These are phyloP conservation scores for Populus hybrid DNA, from an alignment of 441 rosid genomes.

Conservation along the genomic window DNA sequence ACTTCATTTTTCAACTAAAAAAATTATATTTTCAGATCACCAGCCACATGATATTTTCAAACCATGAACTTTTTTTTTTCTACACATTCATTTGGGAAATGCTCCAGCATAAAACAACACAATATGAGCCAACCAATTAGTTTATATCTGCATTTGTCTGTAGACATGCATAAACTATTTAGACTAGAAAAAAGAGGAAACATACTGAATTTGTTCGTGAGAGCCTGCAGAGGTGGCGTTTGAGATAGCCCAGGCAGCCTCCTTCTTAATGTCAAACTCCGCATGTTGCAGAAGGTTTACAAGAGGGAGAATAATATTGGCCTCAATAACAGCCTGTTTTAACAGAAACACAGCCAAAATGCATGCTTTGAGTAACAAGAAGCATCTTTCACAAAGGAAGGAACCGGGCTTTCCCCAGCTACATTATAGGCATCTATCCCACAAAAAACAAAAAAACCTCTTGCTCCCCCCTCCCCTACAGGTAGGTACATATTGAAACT, in stretches of 20 bases:
- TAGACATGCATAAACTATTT: neutral
- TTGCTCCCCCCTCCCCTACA: neutral
- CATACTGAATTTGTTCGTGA: constrained; percentile 73
- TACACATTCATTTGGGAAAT: neutral
- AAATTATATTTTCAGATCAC: no score
- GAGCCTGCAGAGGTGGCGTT: constrained; percentile 77
- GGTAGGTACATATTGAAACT: neutral
- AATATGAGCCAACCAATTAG: neutral
- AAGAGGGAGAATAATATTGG: constrained; percentile 52
- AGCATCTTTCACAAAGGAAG: neutral
- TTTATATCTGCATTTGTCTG: neutral
- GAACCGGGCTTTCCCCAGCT: neutral
- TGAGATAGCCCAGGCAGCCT: constrained; percentile 73
- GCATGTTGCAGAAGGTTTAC: constrained; percentile 67
- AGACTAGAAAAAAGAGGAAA: neutral
- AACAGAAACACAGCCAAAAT: constrained; percentile 12
- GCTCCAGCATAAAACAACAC: neutral
- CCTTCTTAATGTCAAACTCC: constrained; percentile 73
- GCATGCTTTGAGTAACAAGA: neutral
- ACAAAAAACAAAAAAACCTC: neutral
- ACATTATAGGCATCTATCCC: neutral
- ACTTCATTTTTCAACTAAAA: neutral
- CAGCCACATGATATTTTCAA: no score
- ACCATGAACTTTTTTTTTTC: no score
- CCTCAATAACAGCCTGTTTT: constrained; percentile 62